A percentile compares a stretch with the other conserved stretches of the same genome.
Evolutionary conservation across 306 rosid genomes (phyloP).

Genomic region (Argentina anserina): DNA sequence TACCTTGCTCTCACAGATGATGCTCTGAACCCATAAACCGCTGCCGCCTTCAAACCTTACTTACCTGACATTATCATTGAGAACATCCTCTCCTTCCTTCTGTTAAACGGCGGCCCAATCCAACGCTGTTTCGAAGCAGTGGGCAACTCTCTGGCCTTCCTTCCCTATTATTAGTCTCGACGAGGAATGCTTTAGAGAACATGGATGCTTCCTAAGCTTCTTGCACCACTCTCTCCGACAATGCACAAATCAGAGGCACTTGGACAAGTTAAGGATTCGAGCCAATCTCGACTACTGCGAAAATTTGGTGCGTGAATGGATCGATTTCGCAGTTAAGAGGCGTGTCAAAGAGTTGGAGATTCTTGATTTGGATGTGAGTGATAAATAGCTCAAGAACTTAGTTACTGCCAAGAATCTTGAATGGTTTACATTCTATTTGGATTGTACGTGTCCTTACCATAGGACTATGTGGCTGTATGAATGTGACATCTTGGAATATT

Average conservation of each 20-base stretch:
- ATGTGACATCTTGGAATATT: too few species aligned
- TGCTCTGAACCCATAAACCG: neutral
- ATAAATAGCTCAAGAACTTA: too few species aligned
- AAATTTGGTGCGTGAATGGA: too few species aligned
- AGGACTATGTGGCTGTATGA: too few species aligned
- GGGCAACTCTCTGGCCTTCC: neutral
- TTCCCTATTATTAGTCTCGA: neutral
- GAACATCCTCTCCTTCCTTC: neutral
- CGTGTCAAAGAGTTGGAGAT: too few species aligned
- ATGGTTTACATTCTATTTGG: too few species aligned
- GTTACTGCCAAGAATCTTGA: too few species aligned
- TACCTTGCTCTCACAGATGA: too few species aligned
- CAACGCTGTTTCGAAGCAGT: neutral
- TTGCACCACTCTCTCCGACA: neutral
- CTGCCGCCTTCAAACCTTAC: neutral
- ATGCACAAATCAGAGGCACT: neutral
- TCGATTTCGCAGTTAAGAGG: too few species aligned
- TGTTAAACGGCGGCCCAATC: neutral
- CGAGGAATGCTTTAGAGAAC: neutral
- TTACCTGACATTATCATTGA: neutral
- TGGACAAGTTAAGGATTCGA: neutral
- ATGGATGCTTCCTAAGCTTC: neutral
- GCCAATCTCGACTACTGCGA: too few species aligned
- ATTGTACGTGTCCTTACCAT: too few species aligned
- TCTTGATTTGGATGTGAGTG: too few species aligned